Evolutionary conservation across 148 eudicot species (phyloP), one percentile per base, ranked within the genome.

Genomic region (Rhododendron ovatum): DNA sequence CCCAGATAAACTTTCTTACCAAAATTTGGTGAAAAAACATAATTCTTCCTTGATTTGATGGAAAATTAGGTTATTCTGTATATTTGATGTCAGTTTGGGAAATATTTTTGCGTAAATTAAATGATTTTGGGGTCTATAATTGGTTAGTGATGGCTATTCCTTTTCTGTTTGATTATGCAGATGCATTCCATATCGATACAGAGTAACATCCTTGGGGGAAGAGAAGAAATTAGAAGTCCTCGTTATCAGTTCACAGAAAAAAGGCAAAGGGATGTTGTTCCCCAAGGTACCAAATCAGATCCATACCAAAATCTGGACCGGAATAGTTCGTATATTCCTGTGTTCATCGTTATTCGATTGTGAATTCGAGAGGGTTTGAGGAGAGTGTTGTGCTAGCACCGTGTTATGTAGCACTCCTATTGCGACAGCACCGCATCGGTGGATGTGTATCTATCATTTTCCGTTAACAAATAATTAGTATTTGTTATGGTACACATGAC

Each of bases 131-230:
- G 61, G 33, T 47, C 22, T 37, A 43, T 78, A 22, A 24, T 51
- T 48, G 41, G 1, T 48, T 45, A 12, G 2, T 24, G 81, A 51
- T 26, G 13, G 4, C 17, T 18, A 18, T 8, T 24, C 30, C 22
- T 33, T 7, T 71, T 51, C 11, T 45, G 15, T 20, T 14, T 22
- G 51, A 41, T 73, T 67, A 2, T 91, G 87, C 93, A 92, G 94
- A 53, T 91, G 94, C 79, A 92, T 92, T 65, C 94, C 94, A 55
- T 93, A 91, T 45, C 86, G 94, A 88, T 91, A 86, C 84, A 91
- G 47, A 81, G 83, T 55, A 57, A 75, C 74, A 41, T 81, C 84
- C 15, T 30, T 22, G 41, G 81, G 37, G 11, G 78, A 86, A 14
- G 88, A 80, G 24, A 26, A 22, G 24, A 51, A 81, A 63, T 85